Percentiles rank a stretch among this genome's conserved stretches.
Conservation (phyloP, 75 land plant species). For the Chamaecyparis obtusa region DNA sequence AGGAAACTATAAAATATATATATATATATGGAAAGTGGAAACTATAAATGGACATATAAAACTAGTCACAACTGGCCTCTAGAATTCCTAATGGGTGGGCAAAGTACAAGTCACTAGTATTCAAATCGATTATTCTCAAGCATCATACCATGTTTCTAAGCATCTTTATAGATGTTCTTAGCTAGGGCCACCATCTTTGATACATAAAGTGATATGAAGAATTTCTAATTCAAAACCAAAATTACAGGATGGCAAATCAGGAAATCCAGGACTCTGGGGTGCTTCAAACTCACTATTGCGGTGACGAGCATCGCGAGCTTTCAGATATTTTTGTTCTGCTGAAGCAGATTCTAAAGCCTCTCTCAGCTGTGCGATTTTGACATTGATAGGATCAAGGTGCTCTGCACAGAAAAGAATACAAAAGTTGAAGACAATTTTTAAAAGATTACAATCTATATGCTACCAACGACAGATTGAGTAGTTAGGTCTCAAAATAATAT, state of each 20-base stretch:
- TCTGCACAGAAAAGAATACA: conserved; percentile 17
- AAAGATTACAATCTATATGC: not conserved
- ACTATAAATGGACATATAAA: no score
- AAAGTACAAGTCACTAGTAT: no score
- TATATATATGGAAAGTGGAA: no score
- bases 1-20: no score
- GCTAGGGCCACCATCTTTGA: no score
- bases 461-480: not conserved
- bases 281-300: conserved; percentile 17
- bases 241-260: not conserved
- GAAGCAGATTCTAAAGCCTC: conserved; percentile 28
- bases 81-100: no score
- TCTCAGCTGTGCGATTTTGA: conserved; percentile 32
- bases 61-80: no score
- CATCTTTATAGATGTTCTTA: no score
- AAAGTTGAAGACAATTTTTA: not conserved
- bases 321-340: conserved; percentile 35
- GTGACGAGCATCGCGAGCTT: conserved; percentile 26
- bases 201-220: not conserved
- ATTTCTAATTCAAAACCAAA: not conserved
- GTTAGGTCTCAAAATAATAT: not conserved
- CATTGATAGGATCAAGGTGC: conserved; percentile 34
- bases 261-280: not conserved
- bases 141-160: no score
- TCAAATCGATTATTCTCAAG: no score